These are phyloP conservation scores for Abortiporus biennis DNA, from an alignment of 1,284 basidiomycete genomes.

Conservation along the genomic window DNA sequence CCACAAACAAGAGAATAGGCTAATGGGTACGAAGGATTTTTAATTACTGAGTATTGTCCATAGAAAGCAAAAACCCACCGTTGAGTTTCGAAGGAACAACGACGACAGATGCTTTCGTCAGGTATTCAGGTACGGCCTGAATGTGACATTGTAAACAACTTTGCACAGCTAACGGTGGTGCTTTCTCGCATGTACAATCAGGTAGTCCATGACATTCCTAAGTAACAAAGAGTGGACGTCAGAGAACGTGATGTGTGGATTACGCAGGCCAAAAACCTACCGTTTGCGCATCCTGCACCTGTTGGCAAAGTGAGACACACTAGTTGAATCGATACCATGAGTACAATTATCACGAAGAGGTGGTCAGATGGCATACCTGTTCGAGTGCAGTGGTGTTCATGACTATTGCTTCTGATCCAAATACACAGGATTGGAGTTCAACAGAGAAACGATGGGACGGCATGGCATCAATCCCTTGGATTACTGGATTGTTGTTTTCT, in stretches of 20 bases:
- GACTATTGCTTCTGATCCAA: no score
- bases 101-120: not conserved
- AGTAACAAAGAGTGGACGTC: not conserved
- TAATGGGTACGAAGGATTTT: no score
- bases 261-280: no score
- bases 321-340: no score
- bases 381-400: not conserved
- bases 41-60: no score
- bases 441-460: not conserved
- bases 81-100: not conserved
- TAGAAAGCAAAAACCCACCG: no score
- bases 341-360: no score
- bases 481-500: not conserved
- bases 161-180: not conserved
- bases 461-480: not conserved
- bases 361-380: not conserved
- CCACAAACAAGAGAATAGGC: conserved; percentile 3
- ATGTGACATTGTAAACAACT: conserved; percentile 6
- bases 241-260: no score
- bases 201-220: conserved; percentile 1
- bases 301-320: not conserved
- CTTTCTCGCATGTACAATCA: conserved; percentile 2
- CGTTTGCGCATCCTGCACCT: not conserved
- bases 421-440: not conserved
- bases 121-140: not conserved